Evolutionary conservation across 805 yeast genomes (phyloP), one percentile per base, ranked within the genome.

Genomic region (Candida ficus): DNA sequence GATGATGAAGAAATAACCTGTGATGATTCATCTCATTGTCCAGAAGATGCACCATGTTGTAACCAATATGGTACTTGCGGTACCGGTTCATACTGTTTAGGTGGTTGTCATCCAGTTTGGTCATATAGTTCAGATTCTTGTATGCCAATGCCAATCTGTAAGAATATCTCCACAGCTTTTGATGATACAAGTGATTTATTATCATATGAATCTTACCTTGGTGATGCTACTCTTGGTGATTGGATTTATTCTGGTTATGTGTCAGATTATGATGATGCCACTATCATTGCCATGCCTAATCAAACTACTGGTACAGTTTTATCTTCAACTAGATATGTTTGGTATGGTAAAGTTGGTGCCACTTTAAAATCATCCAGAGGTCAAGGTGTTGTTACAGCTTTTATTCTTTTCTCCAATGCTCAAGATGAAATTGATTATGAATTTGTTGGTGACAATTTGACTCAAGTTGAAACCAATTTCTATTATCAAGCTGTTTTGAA

Each of bases 381-480:
- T 29, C 70, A 63, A 9, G 97, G 97, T 70, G 96, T 89, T 28
- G 90, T 89, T 43, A 73, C 95, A 13, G 90, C 95, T 23, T 77
- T 80, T 54, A 87, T 89, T 62, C 61, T 87, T 38, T 82, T 78
- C 62, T 85, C 95, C 7, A 84, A 85, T 58, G 87, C 82, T 31
- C 79, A 85, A 70, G 97, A 89, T 68, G 97, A 90, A 71, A 74
- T 89, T 53, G 97, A 90, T 73, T 80, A 64, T 57, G 96, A 90
- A 67, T 82, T 79, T 51, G 82, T 88, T 47, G 98, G 98, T 44
- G 74, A 75, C 54, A 76, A 83, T 55, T 63, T 85, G 54, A 70
- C 72, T 25, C 58, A 63, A 18, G 85, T 80, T 2, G 90, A 90
- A 70, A 69, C 89, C 21, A 90, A 90, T 65, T 89, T 59, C 71